Percentiles rank a stretch among this genome's conserved stretches.
These are phyloP conservation scores for Phytophthora citrophthora DNA, from an alignment of 352 stramenopile species.

Conservation along the genomic window DNA sequence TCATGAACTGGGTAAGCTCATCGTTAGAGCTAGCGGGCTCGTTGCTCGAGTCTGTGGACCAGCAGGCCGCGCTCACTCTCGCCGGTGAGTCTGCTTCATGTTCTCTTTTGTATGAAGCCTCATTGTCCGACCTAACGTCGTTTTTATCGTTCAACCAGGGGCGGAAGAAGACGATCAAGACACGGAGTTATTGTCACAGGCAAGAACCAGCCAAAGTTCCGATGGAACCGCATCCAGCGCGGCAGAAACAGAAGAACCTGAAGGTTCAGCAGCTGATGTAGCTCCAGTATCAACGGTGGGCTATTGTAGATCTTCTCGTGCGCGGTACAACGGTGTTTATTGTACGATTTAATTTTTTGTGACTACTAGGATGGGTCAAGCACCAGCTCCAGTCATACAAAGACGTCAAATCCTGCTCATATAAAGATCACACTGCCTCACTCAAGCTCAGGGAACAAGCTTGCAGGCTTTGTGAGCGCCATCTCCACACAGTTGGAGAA, in stretches of 20 bases:
- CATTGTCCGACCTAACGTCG: neutral
- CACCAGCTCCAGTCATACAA: slow-evolving; percentile 25
- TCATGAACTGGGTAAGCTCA: slow-evolving; percentile 86
- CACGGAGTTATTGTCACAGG: slow-evolving; percentile 30
- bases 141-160: slow-evolving; percentile 4
- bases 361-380: slow-evolving; percentile 21
- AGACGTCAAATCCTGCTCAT: neutral
- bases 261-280: slow-evolving; percentile 2
- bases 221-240: slow-evolving; percentile 11
- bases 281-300: slow-evolving; percentile 17
- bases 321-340: neutral
- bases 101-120: neutral
- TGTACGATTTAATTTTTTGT: slow-evolving; percentile 6
- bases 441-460: slow-evolving; percentile 41
- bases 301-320: neutral
- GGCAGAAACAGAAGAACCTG: slow-evolving; percentile 12
- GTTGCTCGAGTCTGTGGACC: slow-evolving; percentile 87
- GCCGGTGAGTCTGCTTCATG: slow-evolving; percentile 27
- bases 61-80: slow-evolving; percentile 83
- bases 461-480: slow-evolving; percentile 36
- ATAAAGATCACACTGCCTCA: slow-evolving; percentile 27
- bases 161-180: slow-evolving; percentile 35
- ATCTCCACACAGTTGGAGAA: slow-evolving; percentile 41
- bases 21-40: slow-evolving; percentile 82
- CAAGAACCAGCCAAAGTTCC: slow-evolving; percentile 23